Percentiles rank a stretch among this genome's conserved stretches.
Conservation (phyloP, 805 yeast genomes). For the Candida coquimbonensis region DNA sequence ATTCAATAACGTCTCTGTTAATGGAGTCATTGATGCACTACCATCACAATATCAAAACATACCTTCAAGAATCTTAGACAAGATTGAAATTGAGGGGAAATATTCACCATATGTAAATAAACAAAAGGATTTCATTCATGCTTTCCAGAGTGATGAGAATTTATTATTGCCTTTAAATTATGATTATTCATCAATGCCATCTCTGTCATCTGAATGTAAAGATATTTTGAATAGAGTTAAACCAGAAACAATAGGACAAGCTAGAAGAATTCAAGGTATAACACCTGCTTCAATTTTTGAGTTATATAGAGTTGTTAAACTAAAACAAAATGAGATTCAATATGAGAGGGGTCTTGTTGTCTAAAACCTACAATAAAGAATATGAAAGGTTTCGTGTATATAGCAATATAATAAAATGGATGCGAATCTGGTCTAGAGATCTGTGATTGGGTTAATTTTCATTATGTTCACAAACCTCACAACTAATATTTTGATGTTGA, state of each 20-base stretch:
- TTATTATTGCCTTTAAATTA: constrained; percentile 61
- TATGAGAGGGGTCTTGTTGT: neutral
- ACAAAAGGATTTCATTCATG: constrained; percentile 63
- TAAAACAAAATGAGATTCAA: constrained; percentile 18
- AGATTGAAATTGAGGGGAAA: constrained; percentile 71
- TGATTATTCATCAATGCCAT: constrained; percentile 51
- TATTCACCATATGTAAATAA: constrained; percentile 75
- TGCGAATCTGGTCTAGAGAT: too few relatives aligned
- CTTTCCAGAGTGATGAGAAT: constrained; percentile 79
- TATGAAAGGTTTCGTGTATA: neutral
- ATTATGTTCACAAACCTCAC: too few relatives aligned
- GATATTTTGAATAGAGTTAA: constrained; percentile 61
- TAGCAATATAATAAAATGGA: neutral
- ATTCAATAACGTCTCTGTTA: constrained; percentile 35
- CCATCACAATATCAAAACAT: constrained; percentile 22
- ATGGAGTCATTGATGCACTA: constrained; percentile 10
- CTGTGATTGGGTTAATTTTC: too few relatives aligned
- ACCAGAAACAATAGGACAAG: constrained; percentile 92
- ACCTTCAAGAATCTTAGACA: constrained; percentile 43
- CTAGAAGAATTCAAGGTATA: constrained; percentile 88
- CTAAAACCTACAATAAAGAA: too few relatives aligned
- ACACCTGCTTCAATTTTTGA: constrained; percentile 91
- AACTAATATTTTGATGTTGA: too few relatives aligned
- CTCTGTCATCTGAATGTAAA: constrained; percentile 74
- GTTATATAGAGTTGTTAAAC: constrained; percentile 46